These are phyloP conservation scores for Acacia concinna DNA, from an alignment of 331 rosid genomes.

Conservation along the genomic window DNA sequence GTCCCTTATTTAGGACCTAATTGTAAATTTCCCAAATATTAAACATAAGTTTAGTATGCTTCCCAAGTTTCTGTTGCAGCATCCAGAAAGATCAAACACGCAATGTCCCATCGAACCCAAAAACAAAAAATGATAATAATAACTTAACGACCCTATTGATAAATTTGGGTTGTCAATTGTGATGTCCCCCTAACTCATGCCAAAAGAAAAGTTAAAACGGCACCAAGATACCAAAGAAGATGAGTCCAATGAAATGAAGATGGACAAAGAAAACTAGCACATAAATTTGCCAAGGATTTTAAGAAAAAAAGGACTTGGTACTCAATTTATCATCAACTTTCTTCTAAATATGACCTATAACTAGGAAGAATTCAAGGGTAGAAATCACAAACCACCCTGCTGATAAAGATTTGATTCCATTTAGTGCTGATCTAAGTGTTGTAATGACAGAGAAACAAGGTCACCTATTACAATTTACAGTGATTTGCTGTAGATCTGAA, in stretches of 20 bases:
- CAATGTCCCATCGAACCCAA: too few species aligned
- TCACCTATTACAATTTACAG: conserved; percentile 65
- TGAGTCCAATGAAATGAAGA: neutral
- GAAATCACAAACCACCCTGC: conserved; percentile 22
- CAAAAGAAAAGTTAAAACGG: neutral
- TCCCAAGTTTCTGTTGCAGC: too few species aligned
- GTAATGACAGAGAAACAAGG: conserved; percentile 37
- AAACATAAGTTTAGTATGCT: too few species aligned
- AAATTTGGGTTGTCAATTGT: neutral
- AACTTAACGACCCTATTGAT: too few species aligned
- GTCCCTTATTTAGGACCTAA: too few species aligned
- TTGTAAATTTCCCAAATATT: too few species aligned
- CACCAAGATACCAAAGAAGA: neutral
- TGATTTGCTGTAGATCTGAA: conserved; percentile 49
- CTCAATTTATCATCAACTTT: conserved; percentile 10
- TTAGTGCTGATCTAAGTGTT: conserved; percentile 10
- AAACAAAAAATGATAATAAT: too few species aligned
- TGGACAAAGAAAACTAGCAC: neutral
- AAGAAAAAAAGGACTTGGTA: neutral
- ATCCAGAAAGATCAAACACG: neutral
- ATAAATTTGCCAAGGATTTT: neutral
- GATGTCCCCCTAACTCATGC: neutral
- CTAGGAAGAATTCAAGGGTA: conserved; percentile 20
- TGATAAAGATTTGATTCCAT: conserved; percentile 25
- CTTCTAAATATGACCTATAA: conserved; percentile 18